These are phyloP conservation scores for Digitaria exilis DNA, from an alignment of 202 grass and related monocot genomes.

Conservation along the genomic window DNA sequence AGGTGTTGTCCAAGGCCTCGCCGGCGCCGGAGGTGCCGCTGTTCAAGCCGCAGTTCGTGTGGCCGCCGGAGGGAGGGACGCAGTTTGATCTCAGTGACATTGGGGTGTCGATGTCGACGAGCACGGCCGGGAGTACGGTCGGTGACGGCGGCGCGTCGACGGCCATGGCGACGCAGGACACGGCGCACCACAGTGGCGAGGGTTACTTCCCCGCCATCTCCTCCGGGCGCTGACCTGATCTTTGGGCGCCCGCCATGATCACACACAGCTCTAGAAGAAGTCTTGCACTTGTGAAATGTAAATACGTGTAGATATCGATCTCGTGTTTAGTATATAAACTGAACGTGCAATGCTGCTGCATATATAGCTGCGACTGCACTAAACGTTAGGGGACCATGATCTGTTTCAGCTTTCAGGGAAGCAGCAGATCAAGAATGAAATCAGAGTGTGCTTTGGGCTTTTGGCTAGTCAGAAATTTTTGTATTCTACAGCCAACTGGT, in stretches of 20 bases:
- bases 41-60: constrained; percentile 49
- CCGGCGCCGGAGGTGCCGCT: constrained; percentile 43
- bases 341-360: not conserved
- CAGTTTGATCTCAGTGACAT: constrained; percentile 37
- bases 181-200: not conserved
- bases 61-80: constrained; percentile 48
- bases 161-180: not conserved
- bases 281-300: constrained; percentile 1
- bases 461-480: not conserved
- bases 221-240: constrained; percentile 39
- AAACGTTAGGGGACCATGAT: not conserved
- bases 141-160: not conserved
- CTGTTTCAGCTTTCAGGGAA: not conserved
- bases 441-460: not conserved
- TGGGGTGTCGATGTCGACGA: not conserved
- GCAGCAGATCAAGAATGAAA: not conserved
- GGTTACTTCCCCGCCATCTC: constrained; percentile 38
- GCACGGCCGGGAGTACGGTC: not conserved
- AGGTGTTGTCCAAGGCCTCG: constrained; percentile 47
- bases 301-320: not conserved
- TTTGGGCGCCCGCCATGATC: not conserved
- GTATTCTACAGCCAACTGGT: not conserved
- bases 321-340: not conserved
- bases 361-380: not conserved
- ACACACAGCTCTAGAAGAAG: not conserved